phyloP scores from a whole-genome alignment of 306 rosid species.

The Castanea mollissima region DNA sequence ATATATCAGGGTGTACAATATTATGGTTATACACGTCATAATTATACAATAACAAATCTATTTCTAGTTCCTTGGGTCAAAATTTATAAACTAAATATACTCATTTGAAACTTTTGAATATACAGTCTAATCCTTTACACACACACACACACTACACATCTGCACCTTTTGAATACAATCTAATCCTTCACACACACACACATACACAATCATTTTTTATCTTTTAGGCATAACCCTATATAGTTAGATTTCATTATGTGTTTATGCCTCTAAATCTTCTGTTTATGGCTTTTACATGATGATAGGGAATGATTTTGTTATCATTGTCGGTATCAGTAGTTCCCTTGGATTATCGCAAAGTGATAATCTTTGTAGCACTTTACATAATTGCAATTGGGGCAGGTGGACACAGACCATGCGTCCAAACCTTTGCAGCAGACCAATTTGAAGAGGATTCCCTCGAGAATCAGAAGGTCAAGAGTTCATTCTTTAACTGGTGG shows the following conservation, averaged over 20 bases:
- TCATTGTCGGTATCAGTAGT: slow-evolving; percentile 45
- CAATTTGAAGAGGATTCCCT: slow-evolving; percentile 60
- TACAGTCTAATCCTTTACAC: too few relatives aligned
- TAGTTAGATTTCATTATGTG: not conserved
- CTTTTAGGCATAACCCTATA: not conserved
- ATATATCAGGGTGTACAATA: too few relatives aligned
- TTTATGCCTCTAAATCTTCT: not conserved
- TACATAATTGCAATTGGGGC: slow-evolving; percentile 56
- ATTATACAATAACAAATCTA: too few relatives aligned
- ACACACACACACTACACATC: too few relatives aligned
- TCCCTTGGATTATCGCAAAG: slow-evolving; percentile 7
- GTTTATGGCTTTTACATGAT: not conserved
- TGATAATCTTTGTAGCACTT: slow-evolving; percentile 44
- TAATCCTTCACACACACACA: too few relatives aligned
- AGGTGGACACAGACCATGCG: slow-evolving; percentile 80
- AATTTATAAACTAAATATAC: too few relatives aligned
- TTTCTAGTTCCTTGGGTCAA: too few relatives aligned
- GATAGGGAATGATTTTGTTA: slow-evolving; percentile 52
- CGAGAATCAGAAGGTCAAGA: slow-evolving; percentile 50
- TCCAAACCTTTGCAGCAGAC: slow-evolving; percentile 78
- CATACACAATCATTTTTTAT: not conserved
- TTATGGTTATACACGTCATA: too few relatives aligned
- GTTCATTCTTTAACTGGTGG: slow-evolving; percentile 85
- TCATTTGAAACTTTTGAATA: too few relatives aligned
- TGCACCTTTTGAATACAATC: too few relatives aligned